Evolutionary conservation across 2,329 filamentous ascomycete species (phyloP).

Genomic region (Botrytis tulipae): DNA sequence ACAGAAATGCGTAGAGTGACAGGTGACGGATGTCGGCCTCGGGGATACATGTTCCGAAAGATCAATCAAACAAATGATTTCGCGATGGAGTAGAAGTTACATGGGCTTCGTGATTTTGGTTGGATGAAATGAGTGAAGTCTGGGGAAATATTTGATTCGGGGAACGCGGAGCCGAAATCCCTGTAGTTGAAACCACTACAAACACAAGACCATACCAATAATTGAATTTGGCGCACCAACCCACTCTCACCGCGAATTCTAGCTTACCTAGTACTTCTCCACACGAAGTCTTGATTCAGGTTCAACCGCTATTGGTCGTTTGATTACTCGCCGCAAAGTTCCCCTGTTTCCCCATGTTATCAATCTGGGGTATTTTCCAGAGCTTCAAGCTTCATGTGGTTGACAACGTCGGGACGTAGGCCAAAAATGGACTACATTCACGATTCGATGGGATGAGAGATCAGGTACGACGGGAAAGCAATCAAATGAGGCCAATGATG

Average conservation of each 20-base stretch:
- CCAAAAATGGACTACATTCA: neutral
- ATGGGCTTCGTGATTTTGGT: neutral
- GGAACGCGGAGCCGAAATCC: constrained; percentile 8
- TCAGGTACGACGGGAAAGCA: neutral
- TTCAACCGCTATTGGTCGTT: neutral
- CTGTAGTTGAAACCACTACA: neutral
- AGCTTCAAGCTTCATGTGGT: neutral
- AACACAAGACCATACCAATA: neutral
- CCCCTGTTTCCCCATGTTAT: neutral
- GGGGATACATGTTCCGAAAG: constrained; percentile 16
- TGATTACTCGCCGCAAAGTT: neutral
- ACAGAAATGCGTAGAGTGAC: neutral
- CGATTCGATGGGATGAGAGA: neutral
- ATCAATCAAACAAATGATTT: neutral
- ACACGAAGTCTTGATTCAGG: neutral
- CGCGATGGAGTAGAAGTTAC: neutral
- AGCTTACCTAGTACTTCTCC: neutral
- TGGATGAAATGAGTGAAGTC: neutral
- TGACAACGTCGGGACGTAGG: neutral
- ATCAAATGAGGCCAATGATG: neutral
- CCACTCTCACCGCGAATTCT: neutral
- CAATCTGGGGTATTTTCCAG: neutral
- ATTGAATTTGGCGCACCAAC: neutral
- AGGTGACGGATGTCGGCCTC: neutral
- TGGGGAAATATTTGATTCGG: constrained; percentile 1